Evolutionary conservation across 164 flowering plant species (phyloP).

Genomic region (Piper betle): DNA sequence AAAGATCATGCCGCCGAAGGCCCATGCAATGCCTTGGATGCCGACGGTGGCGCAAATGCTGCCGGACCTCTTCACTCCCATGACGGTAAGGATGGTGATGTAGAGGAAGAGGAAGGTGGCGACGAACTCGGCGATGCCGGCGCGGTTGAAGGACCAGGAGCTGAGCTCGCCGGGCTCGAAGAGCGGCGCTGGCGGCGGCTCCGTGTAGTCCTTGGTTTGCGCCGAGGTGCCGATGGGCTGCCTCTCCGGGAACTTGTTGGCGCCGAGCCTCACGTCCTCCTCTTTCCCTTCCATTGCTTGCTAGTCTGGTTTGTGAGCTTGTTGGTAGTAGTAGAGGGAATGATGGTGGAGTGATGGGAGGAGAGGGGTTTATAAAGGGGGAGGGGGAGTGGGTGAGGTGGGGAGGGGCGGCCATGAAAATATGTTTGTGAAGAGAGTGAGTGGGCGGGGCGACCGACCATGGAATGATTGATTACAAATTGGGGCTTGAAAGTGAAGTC

Average conservation of each 20-base stretch:
- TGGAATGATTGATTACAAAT: too few species aligned
- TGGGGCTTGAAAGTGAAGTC: too few species aligned
- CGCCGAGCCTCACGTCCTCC: slow-evolving; percentile 21
- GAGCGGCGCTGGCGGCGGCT: slow-evolving; percentile 40
- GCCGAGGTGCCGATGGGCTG: slow-evolving; percentile 38
- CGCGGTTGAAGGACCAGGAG: slow-evolving; percentile 77
- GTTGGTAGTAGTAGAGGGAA: too few species aligned
- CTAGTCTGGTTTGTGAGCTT: too few species aligned
- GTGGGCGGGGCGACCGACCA: slow-evolving; percentile 6
- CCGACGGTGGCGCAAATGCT: slow-evolving; percentile 54
- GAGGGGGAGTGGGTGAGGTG: too few species aligned
- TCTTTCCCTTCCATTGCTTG: slow-evolving; percentile 17
- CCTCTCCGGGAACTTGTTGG: slow-evolving; percentile 20
- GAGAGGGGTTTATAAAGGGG: neutral
- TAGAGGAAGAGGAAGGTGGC: slow-evolving; percentile 74
- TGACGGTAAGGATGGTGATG: slow-evolving; percentile 54
- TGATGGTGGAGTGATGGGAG: neutral
- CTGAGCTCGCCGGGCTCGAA: slow-evolving; percentile 36
- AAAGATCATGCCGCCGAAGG: slow-evolving; percentile 75
- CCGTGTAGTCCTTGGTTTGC: slow-evolving; percentile 43
- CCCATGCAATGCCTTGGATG: slow-evolving; percentile 41
- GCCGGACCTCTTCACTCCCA: slow-evolving; percentile 36
- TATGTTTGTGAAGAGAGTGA: neutral
- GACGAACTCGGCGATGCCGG: slow-evolving; percentile 80
- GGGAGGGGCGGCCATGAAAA: neutral